Conservation (phyloP, 495 filamentous ascomycete genomes). For the Symbiotaphrina buchneri region DNA sequence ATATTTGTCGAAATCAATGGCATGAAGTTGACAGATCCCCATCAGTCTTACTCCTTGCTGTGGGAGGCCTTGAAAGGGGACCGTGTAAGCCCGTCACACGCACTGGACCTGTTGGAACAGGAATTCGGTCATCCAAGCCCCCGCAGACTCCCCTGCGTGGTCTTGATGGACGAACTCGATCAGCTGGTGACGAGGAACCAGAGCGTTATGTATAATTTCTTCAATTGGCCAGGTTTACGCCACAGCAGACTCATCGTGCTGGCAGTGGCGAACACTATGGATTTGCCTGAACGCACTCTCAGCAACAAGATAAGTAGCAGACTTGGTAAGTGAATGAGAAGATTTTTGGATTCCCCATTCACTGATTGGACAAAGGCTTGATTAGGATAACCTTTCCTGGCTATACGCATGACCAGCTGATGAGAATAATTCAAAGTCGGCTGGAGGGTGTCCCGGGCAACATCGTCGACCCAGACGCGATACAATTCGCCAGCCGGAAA, state of each 20-base stretch:
- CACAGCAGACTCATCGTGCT: slow-evolving; percentile 88
- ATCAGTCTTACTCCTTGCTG: slow-evolving; percentile 84
- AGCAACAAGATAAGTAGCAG: slow-evolving; percentile 95
- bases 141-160: slow-evolving; percentile 81
- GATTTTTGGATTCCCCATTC: neutral
- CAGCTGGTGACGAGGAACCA: slow-evolving; percentile 95
- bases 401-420: slow-evolving; percentile 94
- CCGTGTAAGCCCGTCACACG: slow-evolving; percentile 77
- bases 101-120: slow-evolving; percentile 68
- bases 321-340: slow-evolving; percentile 23
- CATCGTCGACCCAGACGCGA: slow-evolving; percentile 79
- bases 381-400: slow-evolving; percentile 92
- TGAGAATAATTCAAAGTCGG: slow-evolving; percentile 85
- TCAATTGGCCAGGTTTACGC: slow-evolving; percentile 93
- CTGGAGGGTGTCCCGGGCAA: slow-evolving; percentile 69
- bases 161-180: slow-evolving; percentile 97
- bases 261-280: slow-evolving; percentile 98
- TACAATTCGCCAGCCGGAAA: slow-evolving; percentile 92
- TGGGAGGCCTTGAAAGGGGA: slow-evolving; percentile 95
- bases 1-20: slow-evolving; percentile 99
- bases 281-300: slow-evolving; percentile 85
- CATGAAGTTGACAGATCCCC: slow-evolving; percentile 97
- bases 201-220: slow-evolving; percentile 99
- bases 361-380: slow-evolving; percentile 21
- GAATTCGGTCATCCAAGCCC: slow-evolving; percentile 85